phyloP scores from a whole-genome alignment of 2,329 filamentous ascomycete genomes.

The Ceratocystis variospora region DNA sequence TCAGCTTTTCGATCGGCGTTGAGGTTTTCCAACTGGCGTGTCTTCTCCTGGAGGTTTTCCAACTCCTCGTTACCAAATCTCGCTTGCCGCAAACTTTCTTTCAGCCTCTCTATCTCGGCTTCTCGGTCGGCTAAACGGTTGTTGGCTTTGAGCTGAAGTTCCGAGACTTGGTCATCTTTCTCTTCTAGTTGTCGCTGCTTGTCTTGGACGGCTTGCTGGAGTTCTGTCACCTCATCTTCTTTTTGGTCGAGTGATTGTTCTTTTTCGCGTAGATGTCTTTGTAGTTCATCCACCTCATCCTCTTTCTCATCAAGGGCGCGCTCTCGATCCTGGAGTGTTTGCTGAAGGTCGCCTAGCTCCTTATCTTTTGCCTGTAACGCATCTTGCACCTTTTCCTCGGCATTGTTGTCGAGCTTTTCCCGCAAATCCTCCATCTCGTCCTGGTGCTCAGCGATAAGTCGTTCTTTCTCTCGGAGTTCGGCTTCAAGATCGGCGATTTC shows the following conservation, averaged over 20 bases:
- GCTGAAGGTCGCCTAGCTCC: constrained; percentile 27
- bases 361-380: constrained; percentile 42
- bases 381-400: constrained; percentile 33
- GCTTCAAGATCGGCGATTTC: constrained; percentile 64
- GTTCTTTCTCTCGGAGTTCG: constrained; percentile 62
- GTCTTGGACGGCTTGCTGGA: constrained; percentile 30
- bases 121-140: constrained; percentile 12
- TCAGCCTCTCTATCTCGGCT: constrained; percentile 15
- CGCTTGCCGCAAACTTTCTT: constrained; percentile 11
- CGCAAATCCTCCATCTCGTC: constrained; percentile 60
- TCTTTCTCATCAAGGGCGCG: constrained; percentile 12
- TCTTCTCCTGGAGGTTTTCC: constrained; percentile 13
- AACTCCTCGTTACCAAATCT: constrained; percentile 1
- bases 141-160: constrained; percentile 15
- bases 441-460: constrained; percentile 56
- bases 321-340: constrained; percentile 10
- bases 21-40: constrained; percentile 10
- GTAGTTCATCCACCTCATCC: constrained; percentile 26
- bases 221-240: constrained; percentile 15
- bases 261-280: constrained; percentile 23
- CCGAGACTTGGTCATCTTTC: constrained; percentile 4
- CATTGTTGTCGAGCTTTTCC: constrained; percentile 35
- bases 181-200: neutral
- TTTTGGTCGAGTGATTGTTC: constrained; percentile 14
- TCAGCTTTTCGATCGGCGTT: constrained; percentile 14